Evolutionary conservation across 2,329 filamentous ascomycete species (phyloP).

Genomic region (Colletotrichum agaves): DNA sequence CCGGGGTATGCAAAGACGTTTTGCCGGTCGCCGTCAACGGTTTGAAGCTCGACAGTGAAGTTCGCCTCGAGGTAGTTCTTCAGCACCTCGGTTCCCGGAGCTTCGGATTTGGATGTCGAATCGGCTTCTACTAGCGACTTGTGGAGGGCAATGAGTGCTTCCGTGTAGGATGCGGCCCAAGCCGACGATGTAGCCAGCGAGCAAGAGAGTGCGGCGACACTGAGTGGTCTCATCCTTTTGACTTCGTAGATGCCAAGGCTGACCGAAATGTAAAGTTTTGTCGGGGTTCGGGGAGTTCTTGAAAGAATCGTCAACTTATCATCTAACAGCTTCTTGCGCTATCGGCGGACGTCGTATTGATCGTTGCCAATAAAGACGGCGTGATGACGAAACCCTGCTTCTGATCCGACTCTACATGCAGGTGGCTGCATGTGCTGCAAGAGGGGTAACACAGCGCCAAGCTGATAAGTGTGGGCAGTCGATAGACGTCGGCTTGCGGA

Average conservation of each 20-base stretch:
- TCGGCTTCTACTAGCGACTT: constrained; percentile 76
- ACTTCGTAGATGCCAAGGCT: neutral
- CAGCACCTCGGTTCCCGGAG: constrained; percentile 74
- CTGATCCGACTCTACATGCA: neutral
- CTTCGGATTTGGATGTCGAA: constrained; percentile 77
- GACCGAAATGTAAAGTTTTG: too few relatives aligned
- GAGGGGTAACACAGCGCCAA: constrained; percentile 22
- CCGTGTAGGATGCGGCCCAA: constrained; percentile 52
- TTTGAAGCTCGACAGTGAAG: constrained; percentile 55
- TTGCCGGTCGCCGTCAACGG: constrained; percentile 60
- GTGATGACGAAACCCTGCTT: constrained; percentile 20
- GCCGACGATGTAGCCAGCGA: neutral
- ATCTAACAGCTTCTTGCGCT: neutral
- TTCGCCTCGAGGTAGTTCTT: constrained; percentile 68
- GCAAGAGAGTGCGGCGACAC: neutral
- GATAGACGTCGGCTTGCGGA: neutral
- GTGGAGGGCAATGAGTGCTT: constrained; percentile 77
- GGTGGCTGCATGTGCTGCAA: constrained; percentile 1
- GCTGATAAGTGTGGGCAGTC: constrained; percentile 13
- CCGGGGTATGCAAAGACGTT: constrained; percentile 80
- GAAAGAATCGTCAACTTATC: neutral
- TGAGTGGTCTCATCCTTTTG: neutral
- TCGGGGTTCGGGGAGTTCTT: fast-evolving
- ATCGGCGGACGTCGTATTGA: constrained; percentile 13
- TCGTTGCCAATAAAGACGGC: neutral